phyloP scores from a whole-genome alignment of 768 basidiomycete species.

The Fomitopsis pulvina region DNA sequence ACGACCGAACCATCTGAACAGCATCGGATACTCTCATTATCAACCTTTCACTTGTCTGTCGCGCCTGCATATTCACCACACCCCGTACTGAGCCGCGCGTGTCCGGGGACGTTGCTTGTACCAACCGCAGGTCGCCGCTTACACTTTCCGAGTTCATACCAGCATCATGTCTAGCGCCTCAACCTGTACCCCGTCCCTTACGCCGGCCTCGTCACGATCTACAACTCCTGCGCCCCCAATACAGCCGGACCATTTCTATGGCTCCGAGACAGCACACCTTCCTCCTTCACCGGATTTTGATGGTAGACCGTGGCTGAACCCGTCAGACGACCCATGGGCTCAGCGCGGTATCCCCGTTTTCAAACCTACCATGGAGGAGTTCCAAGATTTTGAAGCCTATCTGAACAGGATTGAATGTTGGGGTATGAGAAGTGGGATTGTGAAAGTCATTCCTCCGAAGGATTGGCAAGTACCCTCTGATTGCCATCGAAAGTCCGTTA shows the following conservation, averaged over 20 bases:
- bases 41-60: not conserved
- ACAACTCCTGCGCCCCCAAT: slow-evolving; percentile 36
- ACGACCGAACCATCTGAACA: no score
- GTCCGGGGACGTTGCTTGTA: not conserved
- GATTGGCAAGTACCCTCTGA: slow-evolving; percentile 64
- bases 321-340: slow-evolving; percentile 74
- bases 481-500: slow-evolving; percentile 15
- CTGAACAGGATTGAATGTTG: slow-evolving; percentile 84
- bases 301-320: slow-evolving; percentile 61
- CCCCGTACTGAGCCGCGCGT: not conserved
- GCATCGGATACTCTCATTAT: not conserved
- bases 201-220: slow-evolving; percentile 49
- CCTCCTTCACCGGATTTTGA: slow-evolving; percentile 61
- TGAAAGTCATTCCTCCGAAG: slow-evolving; percentile 92
- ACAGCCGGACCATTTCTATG: slow-evolving; percentile 85
- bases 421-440: slow-evolving; percentile 87
- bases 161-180: slow-evolving; percentile 16
- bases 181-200: slow-evolving; percentile 26
- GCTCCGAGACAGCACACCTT: slow-evolving; percentile 34
- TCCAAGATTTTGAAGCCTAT: slow-evolving; percentile 86
- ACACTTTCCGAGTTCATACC: not conserved
- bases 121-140: not conserved
- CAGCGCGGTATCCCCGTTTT: slow-evolving; percentile 95
- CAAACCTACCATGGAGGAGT: slow-evolving; percentile 89
- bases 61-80: not conserved